Base-by-base conservation (phyloP, 2,329 filamentous ascomycete genomes). In the Lojkania enalia region DNA sequence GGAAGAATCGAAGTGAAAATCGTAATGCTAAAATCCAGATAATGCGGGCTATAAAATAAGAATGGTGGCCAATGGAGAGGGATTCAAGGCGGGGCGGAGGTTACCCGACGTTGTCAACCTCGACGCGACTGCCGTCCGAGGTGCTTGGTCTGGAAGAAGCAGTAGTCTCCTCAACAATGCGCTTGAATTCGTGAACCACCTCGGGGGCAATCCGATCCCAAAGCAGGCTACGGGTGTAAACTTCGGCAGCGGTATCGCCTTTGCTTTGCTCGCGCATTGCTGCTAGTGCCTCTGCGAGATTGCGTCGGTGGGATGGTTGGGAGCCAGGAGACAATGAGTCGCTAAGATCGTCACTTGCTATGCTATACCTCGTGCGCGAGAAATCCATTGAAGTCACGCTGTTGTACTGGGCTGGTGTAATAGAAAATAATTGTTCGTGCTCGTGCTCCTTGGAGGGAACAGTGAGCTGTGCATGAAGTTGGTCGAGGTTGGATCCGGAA, bases 171-270 rank as follows among this genome's bases (percentile, higher is more conserved):
- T 87, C 83, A 59, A 96, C 87, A 81, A 95, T 90, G 71, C 89
- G 88, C 61, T 88, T 88, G 76, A 97, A 97, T 68, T 92, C 90
- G 58, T 85, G 84, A 42, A 99, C 90, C 37, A 97, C 90, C 54
- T 97, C 90, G 58, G 84, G 81, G 12, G 94, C 91, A 59, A 97
- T 91, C 71, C 91, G 88, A 64, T 96, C 90, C 89, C 90, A 96
- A 46, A 97, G 83, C 50, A 97, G 79, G 51, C 90, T 95, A 46
- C 92, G 83, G 23, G 91, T 95, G 74, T 96, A 96, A 31, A 96
- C 88, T 61, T 96, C 90, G 45, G 91, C 88, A 36, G 86, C 87
- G 39, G 82, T 81, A 57, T 75, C 74, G 44, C 87, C 82, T 71
- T 89, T 89, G 63, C 78, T 81, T 59, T 79, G 82, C 57, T 76